These are phyloP conservation scores for Soucietia sequanensis DNA, from an alignment of 805 yeast genomes.

Conservation along the genomic window DNA sequence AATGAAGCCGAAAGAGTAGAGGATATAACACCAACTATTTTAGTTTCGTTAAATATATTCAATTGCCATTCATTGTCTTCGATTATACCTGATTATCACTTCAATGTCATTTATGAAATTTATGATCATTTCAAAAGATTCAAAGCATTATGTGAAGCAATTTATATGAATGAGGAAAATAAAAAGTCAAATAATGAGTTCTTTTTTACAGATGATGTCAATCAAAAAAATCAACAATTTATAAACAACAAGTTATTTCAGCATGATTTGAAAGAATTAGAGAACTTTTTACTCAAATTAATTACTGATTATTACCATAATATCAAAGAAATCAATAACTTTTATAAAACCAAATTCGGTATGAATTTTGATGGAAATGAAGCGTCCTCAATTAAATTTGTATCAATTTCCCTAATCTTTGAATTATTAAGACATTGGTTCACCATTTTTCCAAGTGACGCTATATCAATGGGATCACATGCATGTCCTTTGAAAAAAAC, in stretches of 20 bases:
- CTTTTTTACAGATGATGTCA: not conserved
- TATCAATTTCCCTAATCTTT: slow-evolving; percentile 30
- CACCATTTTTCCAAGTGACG: slow-evolving; percentile 32
- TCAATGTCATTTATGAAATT: slow-evolving; percentile 27
- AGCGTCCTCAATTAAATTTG: slow-evolving; percentile 17
- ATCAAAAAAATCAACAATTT: not conserved
- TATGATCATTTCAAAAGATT: slow-evolving; percentile 22
- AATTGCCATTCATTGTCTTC: slow-evolving; percentile 20
- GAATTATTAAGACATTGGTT: slow-evolving; percentile 37
- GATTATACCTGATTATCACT: slow-evolving; percentile 33
- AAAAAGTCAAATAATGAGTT: not conserved
- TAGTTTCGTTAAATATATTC: slow-evolving; percentile 17
- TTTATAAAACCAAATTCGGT: slow-evolving; percentile 18
- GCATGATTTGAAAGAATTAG: slow-evolving; percentile 19
- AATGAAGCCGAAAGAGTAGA: slow-evolving; percentile 15
- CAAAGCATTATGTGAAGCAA: slow-evolving; percentile 15
- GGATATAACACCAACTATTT: slow-evolving; percentile 19
- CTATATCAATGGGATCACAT: slow-evolving; percentile 24
- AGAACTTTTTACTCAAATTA: slow-evolving; percentile 25
- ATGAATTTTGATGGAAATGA: slow-evolving; percentile 14
- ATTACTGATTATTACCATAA: slow-evolving; percentile 25
- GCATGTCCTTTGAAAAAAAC: slow-evolving; percentile 30
- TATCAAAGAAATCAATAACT: slow-evolving; percentile 21
- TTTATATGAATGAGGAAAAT: not conserved
- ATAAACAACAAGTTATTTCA: slow-evolving; percentile 1